phyloP scores from a whole-genome alignment of 179 eudicot genomes.

The Silene coronaria region DNA sequence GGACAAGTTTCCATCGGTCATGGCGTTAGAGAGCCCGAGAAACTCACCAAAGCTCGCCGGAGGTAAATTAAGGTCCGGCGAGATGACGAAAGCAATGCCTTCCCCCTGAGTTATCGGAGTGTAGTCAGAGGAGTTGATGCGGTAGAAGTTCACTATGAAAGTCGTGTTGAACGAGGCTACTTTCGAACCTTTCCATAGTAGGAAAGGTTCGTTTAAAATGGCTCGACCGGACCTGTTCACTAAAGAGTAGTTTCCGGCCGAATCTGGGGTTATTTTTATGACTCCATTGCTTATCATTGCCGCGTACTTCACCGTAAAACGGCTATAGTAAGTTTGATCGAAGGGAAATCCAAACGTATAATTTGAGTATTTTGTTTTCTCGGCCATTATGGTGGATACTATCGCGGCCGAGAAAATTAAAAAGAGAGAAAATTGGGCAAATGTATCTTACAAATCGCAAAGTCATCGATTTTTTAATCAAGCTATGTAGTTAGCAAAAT shows the following conservation, averaged over 20 bases:
- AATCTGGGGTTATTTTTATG: conserved; percentile 63
- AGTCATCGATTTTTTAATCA: not conserved
- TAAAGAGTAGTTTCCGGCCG: conserved; percentile 29
- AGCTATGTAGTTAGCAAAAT: too few relatives aligned
- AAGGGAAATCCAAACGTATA: conserved; percentile 40
- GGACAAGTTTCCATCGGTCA: conserved; percentile 30
- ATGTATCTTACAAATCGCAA: not conserved
- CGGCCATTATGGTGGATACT: not conserved
- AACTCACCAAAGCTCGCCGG: conserved; percentile 43
- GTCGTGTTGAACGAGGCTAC: conserved; percentile 54
- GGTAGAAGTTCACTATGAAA: conserved; percentile 41
- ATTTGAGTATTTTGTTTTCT: not conserved
- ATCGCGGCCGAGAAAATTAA: not conserved
- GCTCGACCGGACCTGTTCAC: conserved; percentile 41
- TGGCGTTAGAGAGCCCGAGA: conserved; percentile 59
- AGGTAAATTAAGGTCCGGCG: conserved; percentile 40
- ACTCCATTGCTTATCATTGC: conserved; percentile 46
- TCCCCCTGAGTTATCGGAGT: conserved; percentile 32
- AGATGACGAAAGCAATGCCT: conserved; percentile 61
- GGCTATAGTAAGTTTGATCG: conserved; percentile 22
- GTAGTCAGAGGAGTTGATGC: not conserved
- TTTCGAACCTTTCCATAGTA: conserved; percentile 36
- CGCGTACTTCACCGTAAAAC: conserved; percentile 14
- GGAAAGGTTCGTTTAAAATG: conserved; percentile 28
- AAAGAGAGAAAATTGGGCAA: not conserved